phyloP scores from a whole-genome alignment of 106 monocot species.

The Cymbidium sinense region DNA sequence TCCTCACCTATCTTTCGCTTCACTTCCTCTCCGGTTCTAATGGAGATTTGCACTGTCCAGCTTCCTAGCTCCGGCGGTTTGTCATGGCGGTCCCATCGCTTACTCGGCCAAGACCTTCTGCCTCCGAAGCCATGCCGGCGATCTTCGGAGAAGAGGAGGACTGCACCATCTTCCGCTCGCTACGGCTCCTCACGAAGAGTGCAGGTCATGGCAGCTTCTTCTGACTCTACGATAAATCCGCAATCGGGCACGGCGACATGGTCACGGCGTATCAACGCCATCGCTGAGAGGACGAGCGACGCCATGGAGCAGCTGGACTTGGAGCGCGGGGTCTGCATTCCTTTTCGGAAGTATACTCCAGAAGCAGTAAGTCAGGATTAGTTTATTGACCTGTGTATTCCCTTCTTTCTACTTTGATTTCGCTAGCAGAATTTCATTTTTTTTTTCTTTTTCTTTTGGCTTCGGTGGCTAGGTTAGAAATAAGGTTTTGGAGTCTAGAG shows the following conservation, averaged over 20 bases:
- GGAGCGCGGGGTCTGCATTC: conserved; percentile 94
- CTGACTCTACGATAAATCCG: not conserved
- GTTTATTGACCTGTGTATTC: not conserved
- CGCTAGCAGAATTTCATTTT: not conserved
- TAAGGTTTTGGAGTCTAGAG: conserved; percentile 72
- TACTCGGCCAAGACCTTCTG: not conserved
- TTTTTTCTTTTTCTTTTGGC: not conserved
- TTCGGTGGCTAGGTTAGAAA: conserved; percentile 45
- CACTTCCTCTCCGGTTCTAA: not conserved
- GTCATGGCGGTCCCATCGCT: no score
- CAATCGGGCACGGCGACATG: not conserved
- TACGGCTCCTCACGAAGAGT: not conserved
- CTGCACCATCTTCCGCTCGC: not conserved
- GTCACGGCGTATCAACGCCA: not conserved
- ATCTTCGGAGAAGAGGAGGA: not conserved
- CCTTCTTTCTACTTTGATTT: not conserved
- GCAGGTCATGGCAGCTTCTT: conserved; percentile 1
- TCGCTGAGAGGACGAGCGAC: conserved; percentile 15
- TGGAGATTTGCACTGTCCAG: not conserved
- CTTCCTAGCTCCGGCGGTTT: not conserved
- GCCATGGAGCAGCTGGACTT: conserved; percentile 96
- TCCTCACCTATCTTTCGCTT: not conserved
- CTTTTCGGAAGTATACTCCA: conserved; percentile 71
- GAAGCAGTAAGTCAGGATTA: conserved; percentile 27
- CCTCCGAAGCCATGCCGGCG: conserved; percentile 75